Conservation (phyloP, 129 eudicot genomes). For the Escallonia herrerae region DNA sequence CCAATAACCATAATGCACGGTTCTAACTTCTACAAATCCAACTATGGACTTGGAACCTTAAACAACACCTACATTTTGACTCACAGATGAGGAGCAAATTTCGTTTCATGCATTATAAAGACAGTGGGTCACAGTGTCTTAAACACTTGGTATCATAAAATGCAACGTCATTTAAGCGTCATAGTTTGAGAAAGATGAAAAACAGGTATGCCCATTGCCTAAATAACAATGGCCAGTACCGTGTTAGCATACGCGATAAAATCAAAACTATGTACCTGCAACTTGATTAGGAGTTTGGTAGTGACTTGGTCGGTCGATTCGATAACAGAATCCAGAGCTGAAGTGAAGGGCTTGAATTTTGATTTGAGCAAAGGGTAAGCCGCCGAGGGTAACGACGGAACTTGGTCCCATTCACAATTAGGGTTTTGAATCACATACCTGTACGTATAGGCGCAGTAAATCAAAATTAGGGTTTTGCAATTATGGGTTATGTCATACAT, state of each 20-base stretch:
- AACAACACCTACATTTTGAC: no score
- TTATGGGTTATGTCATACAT: background rate
- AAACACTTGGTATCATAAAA: no score
- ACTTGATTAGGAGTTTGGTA: conserved; percentile 81
- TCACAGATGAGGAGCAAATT: no score
- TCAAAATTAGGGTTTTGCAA: background rate
- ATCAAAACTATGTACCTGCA: conserved; percentile 40
- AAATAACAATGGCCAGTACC: no score
- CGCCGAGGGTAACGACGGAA: conserved; percentile 76
- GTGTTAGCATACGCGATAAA: no score
- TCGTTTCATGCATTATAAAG: no score
- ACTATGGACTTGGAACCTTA: no score
- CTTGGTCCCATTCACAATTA: conserved; percentile 68
- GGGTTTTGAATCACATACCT: conserved; percentile 83
- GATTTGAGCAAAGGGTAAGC: conserved; percentile 68
- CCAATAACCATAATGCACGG: background rate
- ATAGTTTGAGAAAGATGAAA: no score
- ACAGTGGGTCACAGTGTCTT: no score
- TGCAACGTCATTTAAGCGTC: no score
- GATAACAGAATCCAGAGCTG: conserved; percentile 53
- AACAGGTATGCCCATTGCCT: no score
- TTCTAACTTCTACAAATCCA: background rate
- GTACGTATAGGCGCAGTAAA: background rate
- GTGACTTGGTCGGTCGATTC: conserved; percentile 75
- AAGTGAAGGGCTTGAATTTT: conserved; percentile 60